Base-by-base conservation (phyloP, 192 early-diverging fungal species). In the Backusella morwellensis region DNA sequence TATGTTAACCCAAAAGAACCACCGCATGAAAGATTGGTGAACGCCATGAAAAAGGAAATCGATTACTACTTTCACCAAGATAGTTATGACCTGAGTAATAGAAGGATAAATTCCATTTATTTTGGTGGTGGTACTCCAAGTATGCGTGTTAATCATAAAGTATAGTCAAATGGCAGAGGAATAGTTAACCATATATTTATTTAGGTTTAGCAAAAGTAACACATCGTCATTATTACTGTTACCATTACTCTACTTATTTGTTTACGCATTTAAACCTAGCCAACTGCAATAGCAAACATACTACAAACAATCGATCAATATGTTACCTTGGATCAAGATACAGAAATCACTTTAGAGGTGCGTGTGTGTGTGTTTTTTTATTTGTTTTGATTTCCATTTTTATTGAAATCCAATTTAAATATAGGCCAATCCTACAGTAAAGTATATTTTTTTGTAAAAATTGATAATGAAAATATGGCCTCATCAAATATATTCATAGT, bases 91-190 rank as follows among this genome's bases (percentile, higher is more conserved):
- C 78, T 80, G 47, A 59, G 78, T 32, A 41, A 70, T 14, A 79
- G 82, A 36, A 76, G 36, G 5, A 34, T 89, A 14, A 78, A 86
- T 40, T 86, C 85, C 23, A 50, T 89, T 11, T 89, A 89, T 73
- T 89, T 89, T 80, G 88, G 88, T 50, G 88, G 88, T 32, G 88
- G 88, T 0, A 89, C 88, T 14, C 88, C 88, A 35, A 89, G 87
- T 78, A 80, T 82, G 68, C 79, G 5, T 50, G 17, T 19, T 50
- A 50, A 50, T 50, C 23, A 35, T 67, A 7, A 17, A 34, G 32
- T 32, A 12, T 35, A 35, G 17, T 68, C 19, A 32, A 32, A 44
- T 44, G 15, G 42, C 32, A 32, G 32, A 3, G 4, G 4, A 3
- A 44, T 44, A 44, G 15, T 66, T 32, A 34, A 68, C 29, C 29